Percentiles rank a stretch among this genome's conserved stretches.
Conservation (phyloP, 805 yeast species). For the Saccharomycopsis selenospora region DNA sequence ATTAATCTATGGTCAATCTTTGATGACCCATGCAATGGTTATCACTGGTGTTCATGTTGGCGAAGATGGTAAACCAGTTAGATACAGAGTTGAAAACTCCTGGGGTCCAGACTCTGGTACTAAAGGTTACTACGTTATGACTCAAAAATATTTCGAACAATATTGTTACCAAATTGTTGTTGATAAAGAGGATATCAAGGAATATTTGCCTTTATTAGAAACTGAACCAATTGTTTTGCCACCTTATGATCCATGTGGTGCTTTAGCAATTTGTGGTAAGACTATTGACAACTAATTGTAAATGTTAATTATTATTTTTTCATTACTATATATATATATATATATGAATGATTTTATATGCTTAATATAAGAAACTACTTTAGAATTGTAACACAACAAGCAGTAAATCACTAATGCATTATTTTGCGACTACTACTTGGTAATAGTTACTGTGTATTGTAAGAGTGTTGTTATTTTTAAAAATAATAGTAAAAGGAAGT, state of each 20-base stretch:
- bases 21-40: conserved; percentile 89
- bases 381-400: background rate
- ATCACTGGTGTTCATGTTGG: conserved; percentile 76
- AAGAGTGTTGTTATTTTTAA: background rate
- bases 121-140: conserved; percentile 65
- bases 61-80: conserved; percentile 47
- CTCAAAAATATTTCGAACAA: conserved; percentile 66
- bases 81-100: conserved; percentile 71
- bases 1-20: conserved; percentile 59
- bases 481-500: too few species aligned
- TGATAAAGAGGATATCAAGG: conserved; percentile 42
- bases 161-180: conserved; percentile 69
- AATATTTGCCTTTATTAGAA: conserved; percentile 35
- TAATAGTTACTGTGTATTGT: background rate
- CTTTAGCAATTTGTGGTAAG: conserved; percentile 39
- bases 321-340: background rate
- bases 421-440: background rate
- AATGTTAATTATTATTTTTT: background rate
- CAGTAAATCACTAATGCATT: background rate
- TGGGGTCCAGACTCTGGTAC: conserved; percentile 67
- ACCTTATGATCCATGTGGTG: conserved; percentile 78
- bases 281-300: background rate
- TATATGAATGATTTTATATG: too few species aligned
- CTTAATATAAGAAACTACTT: too few species aligned
- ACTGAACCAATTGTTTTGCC: conserved; percentile 53